Conservation (phyloP, 2,329 filamentous ascomycete genomes). For the Nakataea oryzae region DNA sequence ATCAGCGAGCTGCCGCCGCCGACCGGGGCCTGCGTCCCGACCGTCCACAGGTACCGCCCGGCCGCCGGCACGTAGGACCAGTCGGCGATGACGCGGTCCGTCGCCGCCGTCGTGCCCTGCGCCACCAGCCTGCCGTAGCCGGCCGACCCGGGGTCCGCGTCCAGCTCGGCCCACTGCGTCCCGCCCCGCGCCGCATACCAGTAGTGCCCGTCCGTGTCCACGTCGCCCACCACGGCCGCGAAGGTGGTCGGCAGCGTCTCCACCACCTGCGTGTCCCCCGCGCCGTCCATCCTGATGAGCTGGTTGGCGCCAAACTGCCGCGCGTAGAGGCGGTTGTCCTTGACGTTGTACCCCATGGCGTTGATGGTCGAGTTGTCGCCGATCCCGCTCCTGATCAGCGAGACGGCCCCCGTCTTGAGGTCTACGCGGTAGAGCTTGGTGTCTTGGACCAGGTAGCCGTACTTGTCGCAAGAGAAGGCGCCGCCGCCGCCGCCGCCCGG, state of each 20-base stretch:
- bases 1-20: slow-evolving; percentile 3
- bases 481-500: background rate
- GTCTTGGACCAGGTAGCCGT: slow-evolving; percentile 10
- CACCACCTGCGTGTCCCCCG: slow-evolving; percentile 5
- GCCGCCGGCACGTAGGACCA: slow-evolving; percentile 5
- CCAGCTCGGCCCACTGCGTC: slow-evolving; percentile 2
- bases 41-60: slow-evolving; percentile 3
- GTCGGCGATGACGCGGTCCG: background rate
- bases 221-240: slow-evolving; percentile 3
- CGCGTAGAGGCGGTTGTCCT: slow-evolving; percentile 11
- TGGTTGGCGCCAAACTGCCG: slow-evolving; percentile 1
- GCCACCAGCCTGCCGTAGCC: slow-evolving; percentile 3
- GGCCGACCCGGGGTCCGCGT: slow-evolving; percentile 4
- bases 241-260: background rate
- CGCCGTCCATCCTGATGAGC: slow-evolving; percentile 8
- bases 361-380: slow-evolving; percentile 7
- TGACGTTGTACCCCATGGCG: slow-evolving; percentile 10
- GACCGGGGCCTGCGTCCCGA: background rate
- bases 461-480: slow-evolving; percentile 8
- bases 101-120: background rate
- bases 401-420: slow-evolving; percentile 4
- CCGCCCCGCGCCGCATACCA: slow-evolving; percentile 4
- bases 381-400: slow-evolving; percentile 1
- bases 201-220: slow-evolving; percentile 7
- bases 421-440: slow-evolving; percentile 8